Base-by-base conservation (phyloP, 176 grass and related monocot genomes). In the Otatea glauca region DNA sequence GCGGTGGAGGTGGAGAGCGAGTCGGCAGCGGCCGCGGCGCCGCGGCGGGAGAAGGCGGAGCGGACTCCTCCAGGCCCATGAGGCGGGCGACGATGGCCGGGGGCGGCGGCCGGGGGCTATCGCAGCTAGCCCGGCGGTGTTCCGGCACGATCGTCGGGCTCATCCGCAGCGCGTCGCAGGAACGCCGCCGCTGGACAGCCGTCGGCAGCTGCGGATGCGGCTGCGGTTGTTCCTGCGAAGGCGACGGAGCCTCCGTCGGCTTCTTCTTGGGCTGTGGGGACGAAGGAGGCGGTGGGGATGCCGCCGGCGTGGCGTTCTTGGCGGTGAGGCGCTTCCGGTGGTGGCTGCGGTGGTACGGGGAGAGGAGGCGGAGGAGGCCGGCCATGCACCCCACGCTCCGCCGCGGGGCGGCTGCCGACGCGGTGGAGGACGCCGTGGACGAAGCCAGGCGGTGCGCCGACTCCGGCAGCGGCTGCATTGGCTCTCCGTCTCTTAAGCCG, bases 61-160 rank as follows among this genome's bases (percentile, higher is more conserved):
- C 66, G 2, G 72, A 80, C 45, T 88, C 90, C 79, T 99, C 96
- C 34, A 99, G 89, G 21, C 96, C 96, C 96, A 99, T 99, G n/a
- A 99, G 91, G 13, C 96, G 84, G n/a, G 96, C 93, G 11, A 99
- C 88, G 58, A 95, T 85, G 25, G 90, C 89, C 14, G 88, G 78
- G 1, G 87, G 79, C 4, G 85, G 79, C 32, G 76, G 80, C 0
- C 88, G 70, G 0, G 96, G 91, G 55, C 91, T 94, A 23, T 94
- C 89, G 49, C 85, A 88, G 88, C 65, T 85, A 21, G 81, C 83
- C 7, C 88, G 86, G 59, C 93, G 83, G 70, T 94, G 78, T 88
- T 98, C 93, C 69, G 41, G 38, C 20, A 91, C 86, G 80, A 95
- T 93, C 68, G 86, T 92, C 14, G 96, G 96, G 88, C 96, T 98